Base-by-base conservation (phyloP, 2,329 filamentous ascomycete genomes). In the Hypoxylon sp. region DNA sequence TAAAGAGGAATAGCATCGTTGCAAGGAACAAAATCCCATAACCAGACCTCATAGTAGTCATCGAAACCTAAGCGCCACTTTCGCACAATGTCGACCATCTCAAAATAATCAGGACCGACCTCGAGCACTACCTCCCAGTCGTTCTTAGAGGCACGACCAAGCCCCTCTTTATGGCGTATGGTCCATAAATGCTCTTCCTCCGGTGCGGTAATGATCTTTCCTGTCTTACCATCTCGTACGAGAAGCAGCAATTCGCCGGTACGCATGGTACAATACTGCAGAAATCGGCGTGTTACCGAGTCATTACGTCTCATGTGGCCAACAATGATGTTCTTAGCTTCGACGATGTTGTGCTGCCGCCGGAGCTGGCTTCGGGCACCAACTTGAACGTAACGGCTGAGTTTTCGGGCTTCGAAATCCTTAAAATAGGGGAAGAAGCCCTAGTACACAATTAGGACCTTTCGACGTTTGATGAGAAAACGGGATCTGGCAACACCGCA, bases 301-400 rank as follows among this genome's bases (percentile, higher is more conserved):
- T 76, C 74, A 30, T 76, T 74, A 1, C 75, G 74, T 51, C 73
- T 76, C 75, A 77, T 77, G n/a, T 77, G 67, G 5, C 72, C 75
- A n/a, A 75, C 76, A 6, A 77, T 58, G 30, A 75, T 69, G 47
- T 77, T 77, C 46, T 74, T 74, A 4, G 71, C 61, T 53, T 77
- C 73, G 9, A 74, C 62, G 14, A 74, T 67, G 45, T 67, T 64
- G n/a, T 75, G 71, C 32, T 70, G 65, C 16, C 73, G 70, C 39
- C 68, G 61, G 19, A 62, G 51, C 19, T 70, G 69, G 56, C 70
- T 74, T 25, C 70, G 68, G n/a, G 65, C 70, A 4, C 71, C 70
- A 16, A 70, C 46, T 50, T 73, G 70, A n/a, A 66, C 64, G 52
- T 72, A 65, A 27, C 55, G 71, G 37, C 70, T 76, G n/a, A 51